Evolutionary conservation across 2,329 filamentous ascomycete genomes (phyloP).

Genomic region (Fusarium piperis): DNA sequence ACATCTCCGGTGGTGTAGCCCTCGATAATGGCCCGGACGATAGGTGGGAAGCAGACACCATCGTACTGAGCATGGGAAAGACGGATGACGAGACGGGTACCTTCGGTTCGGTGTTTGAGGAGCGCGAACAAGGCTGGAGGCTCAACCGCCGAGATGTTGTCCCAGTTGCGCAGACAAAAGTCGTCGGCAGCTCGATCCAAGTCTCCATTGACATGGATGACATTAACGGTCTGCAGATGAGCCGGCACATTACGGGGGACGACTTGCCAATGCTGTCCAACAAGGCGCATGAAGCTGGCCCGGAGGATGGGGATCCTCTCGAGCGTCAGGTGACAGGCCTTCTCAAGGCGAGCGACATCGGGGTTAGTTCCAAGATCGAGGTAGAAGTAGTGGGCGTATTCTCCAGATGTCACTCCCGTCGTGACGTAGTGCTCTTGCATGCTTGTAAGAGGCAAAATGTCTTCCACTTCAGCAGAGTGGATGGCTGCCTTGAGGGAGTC

Average conservation of each 20-base stretch:
- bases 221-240: background rate
- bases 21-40: conserved; percentile 50
- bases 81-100: conserved; percentile 31
- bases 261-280: conserved; percentile 34
- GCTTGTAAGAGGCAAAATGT: conserved; percentile 29
- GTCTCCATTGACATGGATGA: conserved; percentile 13
- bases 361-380: conserved; percentile 29
- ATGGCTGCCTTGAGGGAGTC: conserved; percentile 2
- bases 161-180: conserved; percentile 14
- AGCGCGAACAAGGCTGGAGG: conserved; percentile 27
- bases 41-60: conserved; percentile 54
- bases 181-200: conserved; percentile 14
- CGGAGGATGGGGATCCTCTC: conserved; percentile 35
- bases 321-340: conserved; percentile 18
- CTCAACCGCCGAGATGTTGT: background rate
- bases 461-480: conserved; percentile 8
- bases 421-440: conserved; percentile 22
- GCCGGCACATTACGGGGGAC: conserved; percentile 21
- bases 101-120: conserved; percentile 24
- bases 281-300: conserved; percentile 28
- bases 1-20: conserved; percentile 44
- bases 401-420: background rate
- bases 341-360: conserved; percentile 28
- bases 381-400: conserved; percentile 38
- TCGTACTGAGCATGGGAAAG: conserved; percentile 61